Evolutionary conservation across 225 moss, liverwort and hornwort genomes (phyloP).

Genomic region (Sphagnum contortum): DNA sequence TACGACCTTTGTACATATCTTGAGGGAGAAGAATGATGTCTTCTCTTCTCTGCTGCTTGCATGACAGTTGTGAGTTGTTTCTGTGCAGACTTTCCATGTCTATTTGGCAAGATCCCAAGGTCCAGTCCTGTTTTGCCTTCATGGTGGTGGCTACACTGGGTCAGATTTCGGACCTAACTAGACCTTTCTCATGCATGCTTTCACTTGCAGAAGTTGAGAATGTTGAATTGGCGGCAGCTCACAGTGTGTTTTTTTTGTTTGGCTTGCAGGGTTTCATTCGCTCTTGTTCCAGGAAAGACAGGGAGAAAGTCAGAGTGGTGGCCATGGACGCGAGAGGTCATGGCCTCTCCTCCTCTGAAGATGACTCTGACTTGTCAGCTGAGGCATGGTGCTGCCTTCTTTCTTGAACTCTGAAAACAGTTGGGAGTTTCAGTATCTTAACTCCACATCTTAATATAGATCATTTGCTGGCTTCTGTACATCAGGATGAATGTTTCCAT

Average conservation of each 20-base stretch:
- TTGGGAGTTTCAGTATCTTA: too few species aligned
- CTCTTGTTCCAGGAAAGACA: slow-evolving; percentile 79
- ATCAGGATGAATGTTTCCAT: too few species aligned
- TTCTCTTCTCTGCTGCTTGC: not conserved
- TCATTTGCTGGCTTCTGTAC: too few species aligned
- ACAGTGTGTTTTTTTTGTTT: too few species aligned
- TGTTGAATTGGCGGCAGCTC: too few species aligned
- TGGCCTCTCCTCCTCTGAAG: slow-evolving; percentile 61
- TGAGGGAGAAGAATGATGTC: too few species aligned
- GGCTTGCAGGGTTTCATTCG: slow-evolving; percentile 74
- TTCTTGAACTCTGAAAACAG: too few species aligned
- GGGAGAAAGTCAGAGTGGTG: slow-evolving; percentile 88
- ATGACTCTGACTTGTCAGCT: slow-evolving; percentile 70
- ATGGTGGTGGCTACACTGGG: slow-evolving; percentile 97
- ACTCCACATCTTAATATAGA: too few species aligned
- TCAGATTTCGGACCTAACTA: slow-evolving; percentile 16
- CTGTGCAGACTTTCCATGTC: slow-evolving; percentile 69
- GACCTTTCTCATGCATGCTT: too few species aligned
- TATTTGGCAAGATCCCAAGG: slow-evolving; percentile 88
- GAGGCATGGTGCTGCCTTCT: slow-evolving; percentile 58
- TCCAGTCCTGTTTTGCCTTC: slow-evolving; percentile 94
- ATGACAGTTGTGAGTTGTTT: not conserved
- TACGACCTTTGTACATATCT: too few species aligned
- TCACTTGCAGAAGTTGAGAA: too few species aligned
- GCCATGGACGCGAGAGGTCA: slow-evolving; percentile 95